Conservation (phyloP, 1,139 yeast genomes). For the Arxiozyma telluris region DNA sequence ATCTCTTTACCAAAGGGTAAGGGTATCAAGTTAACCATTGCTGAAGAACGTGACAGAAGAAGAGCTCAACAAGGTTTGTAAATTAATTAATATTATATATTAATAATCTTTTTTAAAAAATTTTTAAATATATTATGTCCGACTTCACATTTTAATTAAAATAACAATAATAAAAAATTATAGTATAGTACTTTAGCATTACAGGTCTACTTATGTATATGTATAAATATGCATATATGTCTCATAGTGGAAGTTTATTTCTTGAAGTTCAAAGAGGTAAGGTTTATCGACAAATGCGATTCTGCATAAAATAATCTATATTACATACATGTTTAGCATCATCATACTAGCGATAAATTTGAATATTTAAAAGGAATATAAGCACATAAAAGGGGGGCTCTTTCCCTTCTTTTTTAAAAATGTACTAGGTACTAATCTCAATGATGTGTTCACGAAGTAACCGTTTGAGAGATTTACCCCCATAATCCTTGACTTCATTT, state of each 20-base stretch:
- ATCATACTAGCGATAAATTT: too few species aligned
- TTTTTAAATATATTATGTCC: constrained; percentile 1
- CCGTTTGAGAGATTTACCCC: constrained; percentile 45
- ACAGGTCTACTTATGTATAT: too few species aligned
- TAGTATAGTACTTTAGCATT: not conserved
- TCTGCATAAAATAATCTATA: not conserved
- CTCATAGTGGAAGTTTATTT: too few species aligned
- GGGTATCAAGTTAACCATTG: constrained; percentile 95
- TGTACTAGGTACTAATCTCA: not conserved
- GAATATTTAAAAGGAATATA: not conserved
- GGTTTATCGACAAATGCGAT: not conserved
- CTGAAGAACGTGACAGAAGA: constrained; percentile 99
- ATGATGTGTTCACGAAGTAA: constrained; percentile 37
- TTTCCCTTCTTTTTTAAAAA: not conserved
- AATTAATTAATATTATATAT: constrained; percentile 8
- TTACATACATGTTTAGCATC: not conserved
- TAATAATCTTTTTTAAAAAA: not conserved
- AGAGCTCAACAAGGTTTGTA: constrained; percentile 55
- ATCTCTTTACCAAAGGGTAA: constrained; percentile 99
- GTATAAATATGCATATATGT: too few species aligned
- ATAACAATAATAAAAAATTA: not conserved
- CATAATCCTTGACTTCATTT: constrained; percentile 35
- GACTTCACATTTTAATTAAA: not conserved
- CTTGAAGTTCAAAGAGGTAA: not conserved
- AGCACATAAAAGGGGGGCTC: not conserved